These are phyloP conservation scores for Euphorbia lathyris DNA, from an alignment of 345 rosid species.

Conservation along the genomic window DNA sequence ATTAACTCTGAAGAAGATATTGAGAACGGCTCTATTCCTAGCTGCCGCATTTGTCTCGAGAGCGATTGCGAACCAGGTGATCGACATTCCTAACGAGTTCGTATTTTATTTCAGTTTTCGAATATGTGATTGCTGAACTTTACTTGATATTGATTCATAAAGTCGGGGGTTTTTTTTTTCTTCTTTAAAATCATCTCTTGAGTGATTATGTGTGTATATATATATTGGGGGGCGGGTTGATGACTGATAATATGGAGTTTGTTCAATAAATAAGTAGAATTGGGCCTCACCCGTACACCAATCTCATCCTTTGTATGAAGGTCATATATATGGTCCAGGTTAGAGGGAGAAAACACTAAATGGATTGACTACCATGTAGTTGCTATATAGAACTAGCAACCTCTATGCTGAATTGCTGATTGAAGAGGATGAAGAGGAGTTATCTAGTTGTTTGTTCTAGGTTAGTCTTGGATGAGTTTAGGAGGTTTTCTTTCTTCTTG, in stretches of 20 bases:
- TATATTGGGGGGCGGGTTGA: too few species aligned
- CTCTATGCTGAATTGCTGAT: neutral
- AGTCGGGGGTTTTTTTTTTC: too few species aligned
- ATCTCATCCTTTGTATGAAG: neutral
- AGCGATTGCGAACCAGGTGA: constrained; percentile 68
- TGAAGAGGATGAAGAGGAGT: neutral
- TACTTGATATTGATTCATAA: neutral
- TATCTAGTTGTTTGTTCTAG: neutral
- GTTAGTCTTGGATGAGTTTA: neutral
- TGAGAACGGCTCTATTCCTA: constrained; percentile 63
- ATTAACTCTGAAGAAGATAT: constrained; percentile 51
- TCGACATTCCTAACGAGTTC: neutral
- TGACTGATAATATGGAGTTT: neutral
- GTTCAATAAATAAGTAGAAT: neutral
- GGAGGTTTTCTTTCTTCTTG: too few species aligned
- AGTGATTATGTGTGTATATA: too few species aligned
- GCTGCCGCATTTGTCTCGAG: constrained; percentile 94
- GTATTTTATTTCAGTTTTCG: neutral
- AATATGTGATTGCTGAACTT: neutral
- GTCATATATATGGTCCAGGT: neutral
- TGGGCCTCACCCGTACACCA: neutral
- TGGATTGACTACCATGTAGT: neutral
- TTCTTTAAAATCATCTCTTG: too few species aligned
- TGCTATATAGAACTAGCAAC: neutral
- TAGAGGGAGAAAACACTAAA: neutral